Conservation (phyloP, 495 filamentous ascomycete species). For the Tuber melanosporum region DNA sequence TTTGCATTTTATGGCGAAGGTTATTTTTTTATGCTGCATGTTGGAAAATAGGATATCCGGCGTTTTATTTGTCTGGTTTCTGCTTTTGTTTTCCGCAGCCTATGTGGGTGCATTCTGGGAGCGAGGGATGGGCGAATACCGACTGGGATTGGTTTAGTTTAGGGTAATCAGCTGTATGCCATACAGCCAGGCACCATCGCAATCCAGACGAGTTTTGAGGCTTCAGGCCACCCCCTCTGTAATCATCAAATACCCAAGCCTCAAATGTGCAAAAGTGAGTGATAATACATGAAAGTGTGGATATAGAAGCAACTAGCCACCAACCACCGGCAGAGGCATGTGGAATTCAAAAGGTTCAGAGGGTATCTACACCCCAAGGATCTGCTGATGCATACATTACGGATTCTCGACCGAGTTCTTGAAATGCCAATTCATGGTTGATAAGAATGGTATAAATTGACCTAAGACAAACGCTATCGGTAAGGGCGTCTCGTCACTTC, state of each 20-base stretch:
- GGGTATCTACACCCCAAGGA: background rate
- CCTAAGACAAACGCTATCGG: slow-evolving; percentile 5
- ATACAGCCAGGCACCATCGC: background rate
- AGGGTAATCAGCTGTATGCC: background rate
- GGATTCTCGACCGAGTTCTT: background rate
- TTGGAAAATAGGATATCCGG: background rate
- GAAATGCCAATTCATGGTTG: slow-evolving; percentile 26
- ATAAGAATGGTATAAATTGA: slow-evolving; percentile 29
- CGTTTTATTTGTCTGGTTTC: background rate
- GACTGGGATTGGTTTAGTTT: background rate
- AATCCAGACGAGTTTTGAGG: background rate
- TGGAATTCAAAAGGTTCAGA: background rate
- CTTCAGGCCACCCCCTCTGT: too few species aligned
- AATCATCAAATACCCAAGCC: background rate
- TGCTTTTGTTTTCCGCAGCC: background rate
- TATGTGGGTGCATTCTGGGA: background rate
- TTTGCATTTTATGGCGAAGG: background rate
- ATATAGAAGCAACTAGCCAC: background rate
- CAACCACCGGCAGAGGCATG: background rate
- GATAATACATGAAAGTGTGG: background rate
- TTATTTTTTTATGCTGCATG: background rate
- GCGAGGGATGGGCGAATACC: background rate
- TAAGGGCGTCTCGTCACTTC: background rate
- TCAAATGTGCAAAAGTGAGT: background rate
- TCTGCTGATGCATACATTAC: background rate